Conservation (phyloP, 306 rosid species). For the Fragaria vesca region DNA sequence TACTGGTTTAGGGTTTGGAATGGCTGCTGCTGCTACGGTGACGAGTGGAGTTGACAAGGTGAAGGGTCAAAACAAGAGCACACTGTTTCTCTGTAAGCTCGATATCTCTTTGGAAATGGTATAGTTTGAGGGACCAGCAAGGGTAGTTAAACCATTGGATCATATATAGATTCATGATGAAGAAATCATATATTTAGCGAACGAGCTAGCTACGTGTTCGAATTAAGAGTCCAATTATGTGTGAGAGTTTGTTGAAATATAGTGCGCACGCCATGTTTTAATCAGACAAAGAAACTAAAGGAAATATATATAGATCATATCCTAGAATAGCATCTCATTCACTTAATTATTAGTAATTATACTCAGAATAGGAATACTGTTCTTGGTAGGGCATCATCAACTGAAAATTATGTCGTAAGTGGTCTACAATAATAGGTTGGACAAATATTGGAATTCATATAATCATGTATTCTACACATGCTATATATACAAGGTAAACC, state of each 20-base stretch:
- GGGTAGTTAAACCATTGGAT: not conserved
- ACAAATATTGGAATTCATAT: not conserved
- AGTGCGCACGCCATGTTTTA: not conserved
- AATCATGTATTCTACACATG: not conserved
- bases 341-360: not conserved
- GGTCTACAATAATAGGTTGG: too few species aligned
- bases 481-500: too few species aligned
- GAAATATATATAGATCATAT: not conserved
- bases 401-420: not conserved
- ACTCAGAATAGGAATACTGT: not conserved
- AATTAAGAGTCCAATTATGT: not conserved
- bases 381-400: not conserved
- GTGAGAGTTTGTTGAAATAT: constrained; percentile 4
- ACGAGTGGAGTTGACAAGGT: not conserved
- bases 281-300: not conserved
- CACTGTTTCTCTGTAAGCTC: not conserved
- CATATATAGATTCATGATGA: constrained; percentile 15
- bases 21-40: not conserved
- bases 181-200: constrained; percentile 16
- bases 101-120: not conserved
- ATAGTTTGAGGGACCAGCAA: not conserved
- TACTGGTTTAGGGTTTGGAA: too few species aligned
- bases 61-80: constrained; percentile 4
- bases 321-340: not conserved
- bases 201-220: constrained; percentile 13